Evolutionary conservation across 495 filamentous ascomycete species (phyloP).

Genomic region (Neurospora sp.): DNA sequence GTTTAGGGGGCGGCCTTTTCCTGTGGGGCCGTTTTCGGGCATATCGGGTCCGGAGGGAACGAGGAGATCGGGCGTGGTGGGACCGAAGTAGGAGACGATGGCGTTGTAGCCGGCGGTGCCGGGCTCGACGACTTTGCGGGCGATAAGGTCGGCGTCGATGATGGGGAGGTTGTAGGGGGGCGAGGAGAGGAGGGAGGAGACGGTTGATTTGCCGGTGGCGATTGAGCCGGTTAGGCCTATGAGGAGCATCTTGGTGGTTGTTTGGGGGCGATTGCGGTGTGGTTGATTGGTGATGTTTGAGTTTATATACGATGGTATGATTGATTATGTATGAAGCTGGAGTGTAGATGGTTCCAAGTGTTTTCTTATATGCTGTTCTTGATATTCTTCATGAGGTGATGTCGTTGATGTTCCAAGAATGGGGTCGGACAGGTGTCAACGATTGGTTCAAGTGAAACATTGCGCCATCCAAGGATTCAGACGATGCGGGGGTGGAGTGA

Average conservation of each 20-base stretch:
- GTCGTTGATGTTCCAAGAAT: neutral
- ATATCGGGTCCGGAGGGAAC: slow-evolving; percentile 36
- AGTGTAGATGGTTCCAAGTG: neutral
- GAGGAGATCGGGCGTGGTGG: slow-evolving; percentile 76
- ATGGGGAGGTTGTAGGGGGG: slow-evolving; percentile 81
- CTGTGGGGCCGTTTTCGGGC: slow-evolving; percentile 32
- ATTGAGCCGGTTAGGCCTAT: slow-evolving; percentile 96
- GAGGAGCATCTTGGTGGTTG: slow-evolving; percentile 60
- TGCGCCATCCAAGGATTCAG: neutral
- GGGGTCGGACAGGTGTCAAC: neutral
- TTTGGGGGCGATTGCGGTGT: neutral
- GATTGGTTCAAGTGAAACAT: neutral
- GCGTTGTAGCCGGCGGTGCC: slow-evolving; percentile 71
- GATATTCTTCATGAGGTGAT: neutral
- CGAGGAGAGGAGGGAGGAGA: slow-evolving; percentile 67
- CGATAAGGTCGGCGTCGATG: slow-evolving; percentile 89
- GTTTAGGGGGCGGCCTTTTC: slow-evolving; percentile 63
- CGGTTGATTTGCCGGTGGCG: slow-evolving; percentile 96
- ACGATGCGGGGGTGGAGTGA: neutral
- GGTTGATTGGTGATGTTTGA: neutral
- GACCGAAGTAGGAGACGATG: slow-evolving; percentile 68
- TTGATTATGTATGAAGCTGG: neutral
- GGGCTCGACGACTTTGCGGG: slow-evolving; percentile 83
- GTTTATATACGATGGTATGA: neutral
- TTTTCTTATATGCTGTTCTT: neutral